Conservation (phyloP, 345 rosid genomes). For the Arabis alpina region DNA sequence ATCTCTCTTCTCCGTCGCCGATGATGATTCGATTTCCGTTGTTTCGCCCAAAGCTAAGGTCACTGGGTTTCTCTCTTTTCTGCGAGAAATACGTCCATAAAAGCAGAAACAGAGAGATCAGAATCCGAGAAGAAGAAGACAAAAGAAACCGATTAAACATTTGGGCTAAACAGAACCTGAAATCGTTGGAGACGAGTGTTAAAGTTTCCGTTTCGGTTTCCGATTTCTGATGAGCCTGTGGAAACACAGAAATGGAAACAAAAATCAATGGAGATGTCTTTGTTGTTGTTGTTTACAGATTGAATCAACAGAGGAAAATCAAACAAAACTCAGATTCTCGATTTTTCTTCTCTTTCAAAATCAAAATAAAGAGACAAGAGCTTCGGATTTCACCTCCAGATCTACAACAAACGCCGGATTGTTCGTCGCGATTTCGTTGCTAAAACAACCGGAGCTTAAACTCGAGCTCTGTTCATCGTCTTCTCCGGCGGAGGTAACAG, state of each 20-base stretch:
- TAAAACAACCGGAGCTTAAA: slow-evolving; percentile 47
- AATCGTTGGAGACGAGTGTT: slow-evolving; percentile 47
- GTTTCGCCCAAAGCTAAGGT: slow-evolving; percentile 41
- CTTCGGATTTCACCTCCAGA: slow-evolving; percentile 55
- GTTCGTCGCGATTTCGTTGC: slow-evolving; percentile 47
- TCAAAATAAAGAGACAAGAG: not conserved
- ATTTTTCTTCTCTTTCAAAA: not conserved
- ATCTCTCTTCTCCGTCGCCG: slow-evolving; percentile 8
- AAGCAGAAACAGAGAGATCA: not conserved
- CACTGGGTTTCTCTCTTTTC: slow-evolving; percentile 41
- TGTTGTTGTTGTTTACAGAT: no score
- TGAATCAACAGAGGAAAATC: not conserved
- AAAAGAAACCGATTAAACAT: not conserved
- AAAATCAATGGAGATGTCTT: slow-evolving; percentile 2
- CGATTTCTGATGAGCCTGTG: slow-evolving; percentile 35
- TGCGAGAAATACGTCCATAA: not conserved
- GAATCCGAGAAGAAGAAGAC: not conserved
- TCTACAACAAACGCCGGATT: slow-evolving; percentile 40
- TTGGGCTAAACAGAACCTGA: slow-evolving; percentile 48
- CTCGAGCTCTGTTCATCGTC: slow-evolving; percentile 32
- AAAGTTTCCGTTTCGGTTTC: slow-evolving; percentile 50
- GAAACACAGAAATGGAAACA: not conserved
- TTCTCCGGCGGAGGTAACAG: slow-evolving; percentile 28
- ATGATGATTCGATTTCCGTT: slow-evolving; percentile 36
- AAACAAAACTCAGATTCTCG: not conserved